These are phyloP conservation scores for Exsudoporus frostii DNA, from an alignment of 768 basidiomycete genomes.

Conservation along the genomic window DNA sequence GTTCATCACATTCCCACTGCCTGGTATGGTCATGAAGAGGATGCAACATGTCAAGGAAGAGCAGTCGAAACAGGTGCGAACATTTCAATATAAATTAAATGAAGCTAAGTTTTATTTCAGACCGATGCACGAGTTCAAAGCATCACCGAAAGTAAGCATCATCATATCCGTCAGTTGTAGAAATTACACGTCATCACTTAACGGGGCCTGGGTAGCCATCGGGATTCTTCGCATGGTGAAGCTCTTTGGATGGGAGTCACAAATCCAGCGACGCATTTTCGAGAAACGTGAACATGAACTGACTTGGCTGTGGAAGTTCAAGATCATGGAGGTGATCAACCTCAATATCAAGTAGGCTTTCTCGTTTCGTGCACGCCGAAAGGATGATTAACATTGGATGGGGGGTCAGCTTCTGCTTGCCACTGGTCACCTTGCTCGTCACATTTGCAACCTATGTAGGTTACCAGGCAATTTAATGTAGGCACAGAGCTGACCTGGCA, in stretches of 20 bases:
- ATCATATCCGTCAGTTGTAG: background rate
- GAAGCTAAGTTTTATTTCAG: background rate
- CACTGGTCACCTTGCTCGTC: background rate
- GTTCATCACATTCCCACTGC: background rate
- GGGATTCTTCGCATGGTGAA: conserved; percentile 2
- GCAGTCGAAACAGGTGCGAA: conserved; percentile 1
- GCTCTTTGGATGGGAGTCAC: conserved; percentile 3
- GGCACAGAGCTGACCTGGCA: background rate
- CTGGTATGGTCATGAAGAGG: background rate
- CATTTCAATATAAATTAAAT: too few relatives aligned
- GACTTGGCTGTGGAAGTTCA: background rate
- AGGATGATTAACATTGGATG: background rate
- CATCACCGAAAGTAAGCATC: background rate
- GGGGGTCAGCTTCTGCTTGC: background rate
- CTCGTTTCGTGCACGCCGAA: background rate
- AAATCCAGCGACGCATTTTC: background rate
- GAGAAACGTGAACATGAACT: conserved; percentile 2
- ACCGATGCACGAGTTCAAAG: conserved; percentile 1
- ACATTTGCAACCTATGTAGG: conserved; percentile 2
- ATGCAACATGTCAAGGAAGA: background rate
- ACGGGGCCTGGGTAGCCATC: background rate
- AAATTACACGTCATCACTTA: too few relatives aligned
- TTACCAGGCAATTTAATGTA: background rate
- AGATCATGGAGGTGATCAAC: background rate
- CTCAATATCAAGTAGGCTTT: background rate